A percentile compares a stretch with the other conserved stretches of the same genome.
Conservation (phyloP, 768 basidiomycete genomes). For the Suillus sp. region DNA sequence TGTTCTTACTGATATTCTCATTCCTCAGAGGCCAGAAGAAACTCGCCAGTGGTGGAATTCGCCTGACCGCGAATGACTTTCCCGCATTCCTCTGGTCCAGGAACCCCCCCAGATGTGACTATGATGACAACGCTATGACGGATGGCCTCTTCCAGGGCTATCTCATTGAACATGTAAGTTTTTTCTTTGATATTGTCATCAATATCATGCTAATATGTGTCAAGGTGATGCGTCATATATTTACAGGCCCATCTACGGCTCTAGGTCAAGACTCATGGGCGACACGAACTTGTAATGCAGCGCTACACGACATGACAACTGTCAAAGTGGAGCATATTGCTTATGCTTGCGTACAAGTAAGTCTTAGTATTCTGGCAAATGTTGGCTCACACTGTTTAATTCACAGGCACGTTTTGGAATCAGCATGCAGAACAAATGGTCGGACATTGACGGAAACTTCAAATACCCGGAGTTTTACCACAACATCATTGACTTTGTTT, state of each 20-base stretch:
- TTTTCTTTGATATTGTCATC: background rate
- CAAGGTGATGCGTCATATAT: slow-evolving; percentile 13
- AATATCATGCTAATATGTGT: background rate
- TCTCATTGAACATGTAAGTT: slow-evolving; percentile 5
- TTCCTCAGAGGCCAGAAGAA: no score
- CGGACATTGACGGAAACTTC: slow-evolving; percentile 12
- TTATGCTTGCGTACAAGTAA: slow-evolving; percentile 11
- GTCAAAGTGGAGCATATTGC: slow-evolving; percentile 11
- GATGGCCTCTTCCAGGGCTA: background rate
- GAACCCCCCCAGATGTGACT: slow-evolving; percentile 11
- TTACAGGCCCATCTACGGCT: slow-evolving; percentile 14
- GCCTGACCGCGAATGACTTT: slow-evolving; percentile 1
- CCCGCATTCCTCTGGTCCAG: slow-evolving; percentile 14
- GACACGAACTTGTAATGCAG: background rate
- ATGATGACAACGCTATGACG: background rate
- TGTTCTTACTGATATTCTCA: no score
- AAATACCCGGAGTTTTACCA: slow-evolving; percentile 15
- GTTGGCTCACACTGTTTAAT: background rate
- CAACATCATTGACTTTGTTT: background rate
- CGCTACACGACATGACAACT: slow-evolving; percentile 6
- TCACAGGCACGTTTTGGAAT: slow-evolving; percentile 15
- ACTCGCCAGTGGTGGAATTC: slow-evolving; percentile 1
- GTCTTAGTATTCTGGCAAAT: background rate
- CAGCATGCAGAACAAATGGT: slow-evolving; percentile 12
- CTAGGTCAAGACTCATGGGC: background rate